Evolutionary conservation across 2,329 filamentous ascomycete genomes (phyloP).

Genomic region (Bipolaris bicolor): DNA sequence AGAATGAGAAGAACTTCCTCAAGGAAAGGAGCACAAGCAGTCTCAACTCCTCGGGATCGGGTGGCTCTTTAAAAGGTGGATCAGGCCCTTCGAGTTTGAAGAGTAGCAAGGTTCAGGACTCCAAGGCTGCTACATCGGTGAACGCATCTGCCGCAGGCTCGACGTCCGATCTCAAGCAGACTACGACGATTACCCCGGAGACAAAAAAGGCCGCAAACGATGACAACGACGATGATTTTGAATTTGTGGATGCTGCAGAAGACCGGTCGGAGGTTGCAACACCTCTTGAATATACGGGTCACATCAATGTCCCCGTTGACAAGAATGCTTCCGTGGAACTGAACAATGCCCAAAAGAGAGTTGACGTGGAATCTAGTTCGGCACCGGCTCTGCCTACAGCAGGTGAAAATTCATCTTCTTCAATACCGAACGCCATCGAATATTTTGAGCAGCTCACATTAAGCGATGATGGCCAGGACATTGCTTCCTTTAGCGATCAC

Average conservation of each 20-base stretch:
- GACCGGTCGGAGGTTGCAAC: constrained; percentile 54
- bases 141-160: constrained; percentile 24
- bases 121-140: constrained; percentile 12
- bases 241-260: constrained; percentile 65
- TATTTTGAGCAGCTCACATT: constrained; percentile 43
- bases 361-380: constrained; percentile 35
- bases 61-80: constrained; percentile 24
- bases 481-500: constrained; percentile 68
- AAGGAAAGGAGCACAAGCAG: constrained; percentile 45
- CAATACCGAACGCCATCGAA: constrained; percentile 33
- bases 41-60: constrained; percentile 31
- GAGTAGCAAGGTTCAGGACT: constrained; percentile 6
- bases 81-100: constrained; percentile 27
- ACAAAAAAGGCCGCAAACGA: constrained; percentile 26
- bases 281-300: constrained; percentile 56
- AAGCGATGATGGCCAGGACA: constrained; percentile 55
- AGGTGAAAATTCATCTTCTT: constrained; percentile 23
- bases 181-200: constrained; percentile 5
- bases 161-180: constrained; percentile 25
- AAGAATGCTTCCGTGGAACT: constrained; percentile 32
- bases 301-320: constrained; percentile 42
- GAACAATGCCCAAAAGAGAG: constrained; percentile 30
- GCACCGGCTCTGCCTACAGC: constrained; percentile 31
- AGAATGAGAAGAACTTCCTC: constrained; percentile 70
- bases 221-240: constrained; percentile 48